These are phyloP conservation scores for Eleusine coracana DNA, from an alignment of 176 grass and related monocot species.

Conservation along the genomic window DNA sequence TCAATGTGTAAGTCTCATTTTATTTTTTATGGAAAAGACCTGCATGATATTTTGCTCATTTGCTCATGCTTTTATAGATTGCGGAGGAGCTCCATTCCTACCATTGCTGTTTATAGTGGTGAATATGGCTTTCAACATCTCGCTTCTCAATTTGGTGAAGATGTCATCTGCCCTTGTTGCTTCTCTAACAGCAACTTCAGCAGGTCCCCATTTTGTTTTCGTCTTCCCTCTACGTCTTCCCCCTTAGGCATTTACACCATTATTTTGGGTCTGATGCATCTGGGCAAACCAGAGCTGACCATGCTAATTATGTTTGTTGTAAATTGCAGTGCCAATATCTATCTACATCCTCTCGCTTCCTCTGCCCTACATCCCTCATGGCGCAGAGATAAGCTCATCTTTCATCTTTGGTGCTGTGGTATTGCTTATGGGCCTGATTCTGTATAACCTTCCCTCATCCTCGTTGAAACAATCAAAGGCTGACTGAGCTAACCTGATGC, in stretches of 20 bases:
- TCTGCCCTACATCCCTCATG: conserved; percentile 80
- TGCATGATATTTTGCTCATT: not conserved
- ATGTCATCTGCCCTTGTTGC: conserved; percentile 90
- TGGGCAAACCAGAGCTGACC: not conserved
- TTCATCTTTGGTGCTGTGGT: conserved; percentile 62
- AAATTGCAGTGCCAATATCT: conserved; percentile 73
- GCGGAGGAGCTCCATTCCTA: conserved; percentile 85
- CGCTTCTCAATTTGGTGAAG: conserved; percentile 92
- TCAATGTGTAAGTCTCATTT: not conserved
- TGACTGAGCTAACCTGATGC: conserved; percentile 43
- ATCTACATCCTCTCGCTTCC: conserved; percentile 87
- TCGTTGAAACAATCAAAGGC: conserved; percentile 51
- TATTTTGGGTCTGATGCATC: not conserved
- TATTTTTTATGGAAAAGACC: not conserved
- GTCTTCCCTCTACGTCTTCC: not conserved
- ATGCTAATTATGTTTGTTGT: conserved; percentile 31
- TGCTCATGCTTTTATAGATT: conserved; percentile 55
- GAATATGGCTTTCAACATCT: conserved; percentile 94
- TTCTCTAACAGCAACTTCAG: conserved; percentile 78
- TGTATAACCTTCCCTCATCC: conserved; percentile 69
- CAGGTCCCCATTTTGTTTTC: conserved; percentile 52
- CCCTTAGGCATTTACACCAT: not conserved
- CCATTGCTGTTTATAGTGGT: conserved; percentile 75
- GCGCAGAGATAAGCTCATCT: conserved; percentile 48
- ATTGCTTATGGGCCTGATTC: conserved; percentile 64